phyloP scores from a whole-genome alignment of 306 rosid genomes.

The Oemleria cerasiformis region DNA sequence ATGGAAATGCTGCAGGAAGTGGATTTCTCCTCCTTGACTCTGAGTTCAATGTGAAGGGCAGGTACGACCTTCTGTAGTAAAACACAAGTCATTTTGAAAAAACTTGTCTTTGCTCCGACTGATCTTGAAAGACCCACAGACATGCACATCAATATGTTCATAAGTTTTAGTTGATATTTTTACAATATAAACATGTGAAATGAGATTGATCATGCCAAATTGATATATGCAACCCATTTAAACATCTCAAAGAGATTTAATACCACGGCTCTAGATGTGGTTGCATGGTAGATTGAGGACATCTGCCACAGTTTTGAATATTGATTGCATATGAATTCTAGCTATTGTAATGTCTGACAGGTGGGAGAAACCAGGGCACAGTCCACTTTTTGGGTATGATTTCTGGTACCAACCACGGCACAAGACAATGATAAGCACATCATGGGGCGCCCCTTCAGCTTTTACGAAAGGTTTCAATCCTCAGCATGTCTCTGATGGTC shows the following conservation, averaged over 20 bases:
- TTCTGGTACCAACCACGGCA: conserved; percentile 96
- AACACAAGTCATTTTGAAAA: neutral
- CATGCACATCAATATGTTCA: neutral
- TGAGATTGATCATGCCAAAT: neutral
- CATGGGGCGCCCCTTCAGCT: conserved; percentile 97
- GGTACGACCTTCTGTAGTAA: conserved; percentile 39
- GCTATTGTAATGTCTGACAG: conserved; percentile 32
- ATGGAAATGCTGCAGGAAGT: conserved; percentile 81
- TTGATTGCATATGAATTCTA: conserved; percentile 5
- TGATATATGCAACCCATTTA: neutral
- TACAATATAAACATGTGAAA: neutral
- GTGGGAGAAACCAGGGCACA: conserved; percentile 96
- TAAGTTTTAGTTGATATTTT: neutral
- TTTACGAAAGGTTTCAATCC: conserved; percentile 77
- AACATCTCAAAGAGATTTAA: neutral
- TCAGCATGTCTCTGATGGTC: conserved; percentile 74
- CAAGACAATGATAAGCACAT: conserved; percentile 83
- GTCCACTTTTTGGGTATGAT: conserved; percentile 91
- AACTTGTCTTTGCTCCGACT: neutral
- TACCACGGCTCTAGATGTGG: neutral
- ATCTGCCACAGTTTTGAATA: neutral
- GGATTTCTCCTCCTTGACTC: conserved; percentile 98
- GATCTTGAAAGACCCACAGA: neutral
- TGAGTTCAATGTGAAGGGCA: conserved; percentile 91
- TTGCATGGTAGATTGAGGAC: neutral